Conservation (phyloP, 495 filamentous ascomycete genomes). For the Durotheca rogersii region DNA sequence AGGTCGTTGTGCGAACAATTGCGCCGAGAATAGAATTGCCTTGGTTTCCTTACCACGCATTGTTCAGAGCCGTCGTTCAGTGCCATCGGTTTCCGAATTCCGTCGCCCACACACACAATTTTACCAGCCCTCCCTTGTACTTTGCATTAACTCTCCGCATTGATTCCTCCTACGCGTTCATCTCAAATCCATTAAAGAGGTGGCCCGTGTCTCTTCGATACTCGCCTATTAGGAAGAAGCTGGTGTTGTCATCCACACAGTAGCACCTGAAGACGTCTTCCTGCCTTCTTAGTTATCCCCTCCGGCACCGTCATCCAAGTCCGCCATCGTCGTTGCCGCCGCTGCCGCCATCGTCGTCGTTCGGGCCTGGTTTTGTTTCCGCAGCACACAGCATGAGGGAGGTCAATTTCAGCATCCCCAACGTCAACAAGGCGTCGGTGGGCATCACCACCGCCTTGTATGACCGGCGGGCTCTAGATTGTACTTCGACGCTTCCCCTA, state of each 20-base stretch:
- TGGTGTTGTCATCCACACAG: constrained; percentile 1
- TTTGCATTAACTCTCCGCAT: constrained; percentile 30
- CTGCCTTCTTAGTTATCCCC: constrained; percentile 14
- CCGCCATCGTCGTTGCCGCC: constrained; percentile 10
- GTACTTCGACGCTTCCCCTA: constrained; percentile 92
- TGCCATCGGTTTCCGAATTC: constrained; percentile 19
- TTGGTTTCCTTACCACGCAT: constrained; percentile 35
- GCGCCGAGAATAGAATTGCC: constrained; percentile 16
- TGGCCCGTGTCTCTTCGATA: constrained; percentile 21
- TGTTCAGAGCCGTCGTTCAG: constrained; percentile 29
- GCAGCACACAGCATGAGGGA: constrained; percentile 75
- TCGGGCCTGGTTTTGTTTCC: neutral
- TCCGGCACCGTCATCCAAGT: constrained; percentile 13
- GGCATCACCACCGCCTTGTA: constrained; percentile 98
- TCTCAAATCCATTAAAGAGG: constrained; percentile 28
- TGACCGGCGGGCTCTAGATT: constrained; percentile 94
- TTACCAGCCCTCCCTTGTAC: constrained; percentile 14
- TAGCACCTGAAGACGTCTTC: constrained; percentile 2
- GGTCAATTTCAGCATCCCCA: constrained; percentile 99
- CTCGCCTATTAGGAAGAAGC: constrained; percentile 19
- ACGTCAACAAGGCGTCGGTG: constrained; percentile 99
- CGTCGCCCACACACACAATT: constrained; percentile 6
- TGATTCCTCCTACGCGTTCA: constrained; percentile 31
- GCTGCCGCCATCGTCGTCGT: too few species aligned
- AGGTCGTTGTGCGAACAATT: constrained; percentile 11